Conservation (phyloP, 1,139 yeast species). For the Candida gigantensis region DNA sequence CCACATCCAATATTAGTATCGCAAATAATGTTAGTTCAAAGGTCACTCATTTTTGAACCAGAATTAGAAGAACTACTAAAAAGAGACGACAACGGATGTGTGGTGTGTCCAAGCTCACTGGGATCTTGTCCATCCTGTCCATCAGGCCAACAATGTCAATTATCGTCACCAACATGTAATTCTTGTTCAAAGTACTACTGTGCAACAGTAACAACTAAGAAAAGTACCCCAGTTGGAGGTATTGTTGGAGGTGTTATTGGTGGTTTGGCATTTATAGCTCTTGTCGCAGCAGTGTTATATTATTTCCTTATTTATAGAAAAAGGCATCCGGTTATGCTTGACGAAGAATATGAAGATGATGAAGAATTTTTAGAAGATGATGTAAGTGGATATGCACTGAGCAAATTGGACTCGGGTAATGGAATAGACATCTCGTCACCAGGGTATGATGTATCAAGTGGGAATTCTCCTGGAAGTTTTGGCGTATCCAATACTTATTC, state of each 20-base stretch:
- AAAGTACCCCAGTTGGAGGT: constrained; percentile 46
- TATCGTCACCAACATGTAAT: constrained; percentile 54
- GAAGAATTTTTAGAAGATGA: constrained; percentile 21
- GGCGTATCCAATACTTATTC: background rate
- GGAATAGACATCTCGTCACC: constrained; percentile 4
- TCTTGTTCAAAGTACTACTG: constrained; percentile 62
- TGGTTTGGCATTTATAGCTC: constrained; percentile 41
- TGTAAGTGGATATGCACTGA: constrained; percentile 16
- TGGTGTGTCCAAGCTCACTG: constrained; percentile 44
- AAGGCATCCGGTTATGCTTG: constrained; percentile 24
- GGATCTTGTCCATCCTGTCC: constrained; percentile 55
- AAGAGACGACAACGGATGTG: constrained; percentile 42
- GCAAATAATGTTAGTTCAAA: constrained; percentile 3
- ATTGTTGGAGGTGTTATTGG: constrained; percentile 69
- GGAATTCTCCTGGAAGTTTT: background rate
- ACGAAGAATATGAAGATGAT: constrained; percentile 21
- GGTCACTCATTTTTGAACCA: constrained; percentile 6
- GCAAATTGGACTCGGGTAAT: constrained; percentile 5
- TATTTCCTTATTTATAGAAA: constrained; percentile 34
- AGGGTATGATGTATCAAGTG: constrained; percentile 1
- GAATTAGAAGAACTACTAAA: constrained; percentile 10
- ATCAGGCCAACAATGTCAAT: constrained; percentile 51
- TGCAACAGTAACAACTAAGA: constrained; percentile 20
- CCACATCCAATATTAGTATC: no score
- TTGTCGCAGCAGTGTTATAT: constrained; percentile 34